Base-by-base conservation (phyloP, 1,139 yeast species). In the Candida glucosophila region DNA sequence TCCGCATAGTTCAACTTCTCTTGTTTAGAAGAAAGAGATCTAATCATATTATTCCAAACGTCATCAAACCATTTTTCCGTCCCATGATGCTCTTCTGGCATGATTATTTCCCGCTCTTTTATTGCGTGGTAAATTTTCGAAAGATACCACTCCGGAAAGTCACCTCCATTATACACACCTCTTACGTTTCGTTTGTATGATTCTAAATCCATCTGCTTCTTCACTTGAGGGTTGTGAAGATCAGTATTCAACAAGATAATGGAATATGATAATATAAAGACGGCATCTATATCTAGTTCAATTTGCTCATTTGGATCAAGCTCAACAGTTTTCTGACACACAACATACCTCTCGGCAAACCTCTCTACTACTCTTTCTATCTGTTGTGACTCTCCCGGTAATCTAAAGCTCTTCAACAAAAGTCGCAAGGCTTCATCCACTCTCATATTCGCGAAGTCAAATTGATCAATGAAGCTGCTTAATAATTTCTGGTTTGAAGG, bases 351-450 rank as follows among this genome's bases (percentile, higher is more conserved):
- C 24, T 74, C 77, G 4, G 95, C 88, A 54, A 92, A 90, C 12
- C 73, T 65, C 43, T 88, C 96, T 22, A 92, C 82, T 12, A 90
- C 73, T 44, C 95, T 70, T 49, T 88, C 97, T 48, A 92, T 90
- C 48, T 85, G 95, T 45, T 86, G 97, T 0, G 96, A 78, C 53
- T 92, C 99, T 26, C 99, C 99, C 0, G 98, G 98, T 29, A 92
- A 65, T 50, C 99, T 72, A 47, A 92, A 90, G 10, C 82, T 70
- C 28, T 83, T 80, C 38, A 92, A 62, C 34, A 92, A 53, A 28
- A 83, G 68, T 40, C 99, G 67, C 31, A 92, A 61, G 0, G 96
- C 96, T 50, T 90, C 97, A 51, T 92, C 98, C 2, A 92, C 86
- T 41, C 98, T 67, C 39, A 81, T 60, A 10, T 73, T 78, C 19